phyloP scores from a whole-genome alignment of 352 stramenopile genomes.

The Phytophthora pisi region DNA sequence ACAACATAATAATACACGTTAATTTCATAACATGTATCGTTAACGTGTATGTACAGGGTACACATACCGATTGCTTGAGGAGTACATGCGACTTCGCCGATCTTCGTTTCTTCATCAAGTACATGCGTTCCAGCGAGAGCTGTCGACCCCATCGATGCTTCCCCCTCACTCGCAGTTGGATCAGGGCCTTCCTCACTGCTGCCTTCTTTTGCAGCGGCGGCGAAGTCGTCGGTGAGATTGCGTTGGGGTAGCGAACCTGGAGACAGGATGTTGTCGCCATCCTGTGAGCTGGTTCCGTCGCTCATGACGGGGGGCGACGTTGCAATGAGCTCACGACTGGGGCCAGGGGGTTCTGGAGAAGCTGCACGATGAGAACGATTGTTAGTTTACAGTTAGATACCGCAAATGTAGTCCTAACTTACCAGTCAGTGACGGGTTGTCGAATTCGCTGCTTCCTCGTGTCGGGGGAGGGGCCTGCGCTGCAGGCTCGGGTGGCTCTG shows the following conservation, averaged over 20 bases:
- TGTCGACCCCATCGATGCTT: background rate
- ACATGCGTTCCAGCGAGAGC: background rate
- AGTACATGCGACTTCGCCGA: background rate
- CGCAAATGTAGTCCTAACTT: background rate
- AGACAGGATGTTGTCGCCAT: background rate
- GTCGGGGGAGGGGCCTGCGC: background rate
- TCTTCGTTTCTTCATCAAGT: background rate
- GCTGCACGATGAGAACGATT: background rate
- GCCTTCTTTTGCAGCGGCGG: no score
- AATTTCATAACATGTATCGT: slow-evolving; percentile 2
- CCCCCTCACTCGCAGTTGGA: background rate
- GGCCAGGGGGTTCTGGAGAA: background rate
- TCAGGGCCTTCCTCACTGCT: background rate
- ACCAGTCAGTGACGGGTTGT: background rate
- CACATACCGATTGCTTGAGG: background rate
- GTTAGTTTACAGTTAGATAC: background rate
- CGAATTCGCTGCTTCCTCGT: background rate
- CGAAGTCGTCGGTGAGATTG: background rate
- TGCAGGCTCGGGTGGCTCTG: background rate
- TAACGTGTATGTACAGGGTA: slow-evolving; percentile 10
- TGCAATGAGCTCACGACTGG: background rate
- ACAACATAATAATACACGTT: slow-evolving; percentile 13
- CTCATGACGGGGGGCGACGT: background rate
- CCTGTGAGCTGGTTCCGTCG: background rate
- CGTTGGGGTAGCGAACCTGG: background rate